Evolutionary conservation across 306 rosid genomes (phyloP).

Genomic region (Crataegus laevigata): DNA sequence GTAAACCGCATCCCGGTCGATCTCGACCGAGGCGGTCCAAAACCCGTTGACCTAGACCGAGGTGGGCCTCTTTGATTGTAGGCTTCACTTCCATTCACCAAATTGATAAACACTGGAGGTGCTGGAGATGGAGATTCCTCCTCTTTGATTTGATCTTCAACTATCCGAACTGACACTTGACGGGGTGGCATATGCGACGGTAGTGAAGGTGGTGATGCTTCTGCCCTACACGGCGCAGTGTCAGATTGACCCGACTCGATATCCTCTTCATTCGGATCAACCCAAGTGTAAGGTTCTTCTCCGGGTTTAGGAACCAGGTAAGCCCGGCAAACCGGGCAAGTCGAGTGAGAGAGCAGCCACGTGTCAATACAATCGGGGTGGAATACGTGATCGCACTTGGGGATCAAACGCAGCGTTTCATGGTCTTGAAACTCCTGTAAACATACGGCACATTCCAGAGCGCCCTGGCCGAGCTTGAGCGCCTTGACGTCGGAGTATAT

Average conservation of each 20-base stretch:
- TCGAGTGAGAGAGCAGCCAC: conserved; percentile 64
- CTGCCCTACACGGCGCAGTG: not conserved
- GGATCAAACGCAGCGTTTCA: conserved; percentile 87
- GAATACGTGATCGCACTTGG: conserved; percentile 80
- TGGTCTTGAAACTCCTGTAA: conserved; percentile 63
- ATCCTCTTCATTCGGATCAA: conserved; percentile 8
- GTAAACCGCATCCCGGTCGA: not conserved
- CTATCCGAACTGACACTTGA: conserved; percentile 8
- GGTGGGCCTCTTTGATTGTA: conserved; percentile 23
- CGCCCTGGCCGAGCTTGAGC: conserved; percentile 45
- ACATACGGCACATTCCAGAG: conserved; percentile 94
- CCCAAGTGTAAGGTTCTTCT: conserved; percentile 11
- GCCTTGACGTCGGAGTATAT: conserved; percentile 69
- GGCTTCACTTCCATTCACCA: not conserved
- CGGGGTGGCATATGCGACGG: not conserved
- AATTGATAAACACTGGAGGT: not conserved
- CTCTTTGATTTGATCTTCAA: not conserved
- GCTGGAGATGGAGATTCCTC: not conserved
- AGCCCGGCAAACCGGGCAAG: conserved; percentile 92
- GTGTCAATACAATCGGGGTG: conserved; percentile 69
- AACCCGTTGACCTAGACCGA: conserved; percentile 34
- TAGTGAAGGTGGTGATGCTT: not conserved
- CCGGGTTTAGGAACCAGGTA: conserved; percentile 43
- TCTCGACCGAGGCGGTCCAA: conserved; percentile 7
- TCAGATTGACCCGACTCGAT: conserved; percentile 4